These are phyloP conservation scores for Lepidium didymum DNA, from an alignment of 345 rosid species.

Conservation along the genomic window DNA sequence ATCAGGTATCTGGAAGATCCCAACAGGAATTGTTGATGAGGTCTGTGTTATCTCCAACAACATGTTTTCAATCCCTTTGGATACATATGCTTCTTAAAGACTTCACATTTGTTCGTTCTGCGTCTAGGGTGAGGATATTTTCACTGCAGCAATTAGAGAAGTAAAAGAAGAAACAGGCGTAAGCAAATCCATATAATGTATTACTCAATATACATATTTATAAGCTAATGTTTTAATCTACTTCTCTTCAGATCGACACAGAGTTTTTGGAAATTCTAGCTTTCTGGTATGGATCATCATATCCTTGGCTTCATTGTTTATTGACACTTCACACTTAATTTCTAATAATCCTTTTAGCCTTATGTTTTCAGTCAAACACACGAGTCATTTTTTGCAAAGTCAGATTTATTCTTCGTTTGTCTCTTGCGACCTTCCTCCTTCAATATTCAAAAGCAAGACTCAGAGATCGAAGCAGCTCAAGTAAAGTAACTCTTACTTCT, in stretches of 20 bases:
- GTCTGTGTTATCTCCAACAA: conserved; percentile 27
- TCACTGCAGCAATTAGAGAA: conserved; percentile 57
- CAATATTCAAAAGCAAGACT: conserved; percentile 60
- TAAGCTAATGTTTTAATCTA: background rate
- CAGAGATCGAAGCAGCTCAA: conserved; percentile 83
- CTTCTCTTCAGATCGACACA: conserved; percentile 53
- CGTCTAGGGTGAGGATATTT: conserved; percentile 67
- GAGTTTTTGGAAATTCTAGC: conserved; percentile 59
- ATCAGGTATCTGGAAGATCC: conserved; percentile 74
- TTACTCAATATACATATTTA: background rate
- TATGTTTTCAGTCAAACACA: conserved; percentile 48
- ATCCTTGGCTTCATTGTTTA: background rate
- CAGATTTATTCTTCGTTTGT: conserved; percentile 71
- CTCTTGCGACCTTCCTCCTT: conserved; percentile 57
- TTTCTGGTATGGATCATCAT: conserved; percentile 44
- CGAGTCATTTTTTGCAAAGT: conserved; percentile 54
- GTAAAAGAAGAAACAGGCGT: conserved; percentile 89
- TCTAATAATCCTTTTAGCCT: background rate
- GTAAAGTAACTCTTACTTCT: conserved; percentile 28
- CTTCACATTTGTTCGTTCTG: conserved; percentile 1
- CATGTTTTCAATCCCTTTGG: background rate
- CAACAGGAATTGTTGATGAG: conserved; percentile 80
- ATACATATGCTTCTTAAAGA: background rate
- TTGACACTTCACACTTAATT: background rate
- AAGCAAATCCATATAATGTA: conserved; percentile 22